Percentiles rank a stretch among this genome's conserved stretches.
These are phyloP conservation scores for Eucalyptus marginata DNA, from an alignment of 345 rosid species.

Conservation along the genomic window DNA sequence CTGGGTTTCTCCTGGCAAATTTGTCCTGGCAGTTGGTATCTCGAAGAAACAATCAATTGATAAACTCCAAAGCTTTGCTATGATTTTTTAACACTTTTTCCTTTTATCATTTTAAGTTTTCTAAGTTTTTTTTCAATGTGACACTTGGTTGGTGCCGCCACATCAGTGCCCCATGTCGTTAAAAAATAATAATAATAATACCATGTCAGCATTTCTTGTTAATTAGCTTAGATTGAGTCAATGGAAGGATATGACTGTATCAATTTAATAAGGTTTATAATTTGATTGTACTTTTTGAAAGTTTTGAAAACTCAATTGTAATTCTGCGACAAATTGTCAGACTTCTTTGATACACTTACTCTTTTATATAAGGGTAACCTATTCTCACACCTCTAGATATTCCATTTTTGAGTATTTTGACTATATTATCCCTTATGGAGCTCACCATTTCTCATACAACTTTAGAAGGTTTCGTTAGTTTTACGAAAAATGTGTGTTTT, in stretches of 20 bases:
- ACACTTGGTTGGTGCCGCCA: neutral
- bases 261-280: accelerated
- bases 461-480: accelerated
- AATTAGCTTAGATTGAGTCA: neutral
- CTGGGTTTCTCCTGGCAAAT: no score
- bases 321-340: accelerated
- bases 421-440: accelerated
- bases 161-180: no score
- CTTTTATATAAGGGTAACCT: no score
- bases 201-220: neutral
- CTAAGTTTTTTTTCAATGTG: neutral
- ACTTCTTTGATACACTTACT: accelerated
- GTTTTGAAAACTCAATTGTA: no score
- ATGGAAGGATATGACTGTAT: accelerated
- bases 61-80: neutral
- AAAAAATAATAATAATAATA: no score
- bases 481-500: accelerated
- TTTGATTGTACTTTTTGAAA: no score
- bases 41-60: neutral
- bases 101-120: neutral
- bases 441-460: no score
- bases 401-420: no score
- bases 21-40: neutral
- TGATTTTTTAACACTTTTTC: no score
- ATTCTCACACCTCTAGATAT: accelerated